Base-by-base conservation (phyloP, 2,329 filamentous ascomycete species). In the Neofusicoccum sp. region DNA sequence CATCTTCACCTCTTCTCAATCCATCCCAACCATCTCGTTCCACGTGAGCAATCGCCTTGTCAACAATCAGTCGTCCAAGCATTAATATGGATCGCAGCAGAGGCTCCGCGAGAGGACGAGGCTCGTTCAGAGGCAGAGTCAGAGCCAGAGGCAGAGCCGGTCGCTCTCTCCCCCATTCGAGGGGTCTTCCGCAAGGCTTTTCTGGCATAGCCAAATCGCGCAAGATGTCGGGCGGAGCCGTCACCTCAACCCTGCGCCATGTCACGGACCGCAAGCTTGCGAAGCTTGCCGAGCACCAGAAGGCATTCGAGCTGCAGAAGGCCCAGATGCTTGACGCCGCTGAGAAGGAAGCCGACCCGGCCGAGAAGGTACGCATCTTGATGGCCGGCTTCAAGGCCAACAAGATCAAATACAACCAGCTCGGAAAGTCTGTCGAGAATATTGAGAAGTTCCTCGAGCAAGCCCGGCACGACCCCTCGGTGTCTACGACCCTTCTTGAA, bases 391-490 rank as follows among this genome's bases (percentile, higher is more conserved):
- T 69, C 56, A 65, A 71, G 50, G 56, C 64, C 2, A 45, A 69
- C 36, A 64, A 62, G n/a, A 67, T 72, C 39, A 63, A 41, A 1
- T 45, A 54, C 39, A 45, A 54, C 37, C 6, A 36, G 12, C 29
- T 37, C 12, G 28, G 31, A 8, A 9, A 28, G 3, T 45, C 37
- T 34, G 63, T 74, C 11, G 70, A 69, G 37, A 76, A 76, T 14
- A 64, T 76, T 12, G 71, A 74, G 48, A 70, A 73, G 22, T 77
- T 77, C 47, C 67, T 78, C 1, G 71, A 72, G 29, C 75, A 77
- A 60, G 73, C 72, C 28, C 70, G 67, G 9, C 73, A 75, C 43
- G 75, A 78, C 50, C 74, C 74, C 6, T 74, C 73, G 2, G 69
- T 77, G 5, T 76, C 76, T 6, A 56, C 65, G 12, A 71, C 70